Conservation (phyloP, 371 early-diverging fungal genomes). For the Entomophthora muscae region DNA sequence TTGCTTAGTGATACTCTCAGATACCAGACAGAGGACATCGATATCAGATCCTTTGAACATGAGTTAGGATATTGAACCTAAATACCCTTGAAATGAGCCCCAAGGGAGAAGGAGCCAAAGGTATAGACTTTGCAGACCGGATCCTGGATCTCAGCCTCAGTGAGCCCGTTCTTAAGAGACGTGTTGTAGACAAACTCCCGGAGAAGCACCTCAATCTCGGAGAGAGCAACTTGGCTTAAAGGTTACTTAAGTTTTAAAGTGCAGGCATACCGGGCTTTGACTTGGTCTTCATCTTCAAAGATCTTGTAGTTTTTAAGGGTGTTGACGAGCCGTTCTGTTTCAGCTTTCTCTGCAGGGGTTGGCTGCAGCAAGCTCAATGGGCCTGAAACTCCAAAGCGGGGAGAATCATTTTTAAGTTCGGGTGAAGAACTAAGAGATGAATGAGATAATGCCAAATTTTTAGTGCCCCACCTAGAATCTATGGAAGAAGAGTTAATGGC, state of each 20-base stretch:
- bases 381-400: conserved; percentile 3
- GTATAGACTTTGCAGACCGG: conserved; percentile 97
- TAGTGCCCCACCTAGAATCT: no score
- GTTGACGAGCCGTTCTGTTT: conserved; percentile 27
- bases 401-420: background rate
- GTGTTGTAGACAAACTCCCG: conserved; percentile 76
- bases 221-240: conserved; percentile 63
- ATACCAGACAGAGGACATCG: conserved; percentile 96
- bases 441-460: no score
- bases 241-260: background rate
- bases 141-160: conserved; percentile 61
- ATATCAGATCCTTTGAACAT: conserved; percentile 77
- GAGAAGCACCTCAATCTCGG: conserved; percentile 63
- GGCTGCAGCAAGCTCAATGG: conserved; percentile 10
- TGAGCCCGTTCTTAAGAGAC: conserved; percentile 37
- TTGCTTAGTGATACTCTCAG: conserved; percentile 80
- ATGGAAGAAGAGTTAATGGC: no score
- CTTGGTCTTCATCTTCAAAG: conserved; percentile 39
- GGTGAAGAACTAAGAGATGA: no score
- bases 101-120: conserved; percentile 97
- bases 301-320: conserved; percentile 28
- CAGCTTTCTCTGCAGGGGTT: conserved; percentile 21
- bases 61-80: background rate
- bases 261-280: conserved; percentile 12
- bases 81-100: conserved; percentile 84